Percentiles rank a stretch among this genome's conserved stretches.
Conservation (phyloP, 805 yeast genomes). For the Candida schatavii region DNA sequence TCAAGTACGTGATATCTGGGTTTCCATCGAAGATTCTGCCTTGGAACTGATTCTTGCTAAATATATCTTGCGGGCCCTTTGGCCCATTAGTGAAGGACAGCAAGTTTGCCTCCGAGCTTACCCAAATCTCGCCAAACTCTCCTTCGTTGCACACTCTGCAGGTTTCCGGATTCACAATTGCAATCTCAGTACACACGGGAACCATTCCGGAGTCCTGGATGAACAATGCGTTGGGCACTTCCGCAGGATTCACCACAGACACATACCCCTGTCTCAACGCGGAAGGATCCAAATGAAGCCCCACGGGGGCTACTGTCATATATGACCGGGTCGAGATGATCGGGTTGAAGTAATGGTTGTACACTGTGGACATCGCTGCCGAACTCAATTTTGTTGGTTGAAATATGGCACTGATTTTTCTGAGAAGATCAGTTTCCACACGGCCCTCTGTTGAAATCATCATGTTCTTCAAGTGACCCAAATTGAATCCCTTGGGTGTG, state of each 20-base stretch:
- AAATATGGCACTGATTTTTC: slow-evolving; percentile 59
- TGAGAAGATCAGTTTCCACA: slow-evolving; percentile 60
- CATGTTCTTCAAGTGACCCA: slow-evolving; percentile 69
- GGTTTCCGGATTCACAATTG: slow-evolving; percentile 95
- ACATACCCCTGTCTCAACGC: slow-evolving; percentile 89
- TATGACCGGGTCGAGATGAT: slow-evolving; percentile 82
- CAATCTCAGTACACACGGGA: slow-evolving; percentile 89
- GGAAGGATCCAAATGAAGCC: slow-evolving; percentile 79
- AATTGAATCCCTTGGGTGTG: slow-evolving; percentile 58
- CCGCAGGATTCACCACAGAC: slow-evolving; percentile 71
- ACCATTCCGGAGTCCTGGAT: slow-evolving; percentile 95
- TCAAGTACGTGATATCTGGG: slow-evolving; percentile 55
- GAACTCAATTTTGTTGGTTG: slow-evolving; percentile 62
- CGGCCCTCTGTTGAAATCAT: slow-evolving; percentile 80
- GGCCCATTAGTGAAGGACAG: slow-evolving; percentile 56
- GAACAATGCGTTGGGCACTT: slow-evolving; percentile 64
- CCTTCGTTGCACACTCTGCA: slow-evolving; percentile 74
- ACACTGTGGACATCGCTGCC: slow-evolving; percentile 72
- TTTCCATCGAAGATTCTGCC: slow-evolving; percentile 68
- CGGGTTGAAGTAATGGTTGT: slow-evolving; percentile 77
- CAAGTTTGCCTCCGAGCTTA: slow-evolving; percentile 81
- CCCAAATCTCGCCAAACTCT: slow-evolving; percentile 97
- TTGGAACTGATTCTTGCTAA: slow-evolving; percentile 49
- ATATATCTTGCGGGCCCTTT: slow-evolving; percentile 49
- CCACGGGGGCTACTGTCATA: slow-evolving; percentile 84